phyloP scores from a whole-genome alignment of 2,329 filamentous ascomycete species.

The Ilyonectria mors-panacis region DNA sequence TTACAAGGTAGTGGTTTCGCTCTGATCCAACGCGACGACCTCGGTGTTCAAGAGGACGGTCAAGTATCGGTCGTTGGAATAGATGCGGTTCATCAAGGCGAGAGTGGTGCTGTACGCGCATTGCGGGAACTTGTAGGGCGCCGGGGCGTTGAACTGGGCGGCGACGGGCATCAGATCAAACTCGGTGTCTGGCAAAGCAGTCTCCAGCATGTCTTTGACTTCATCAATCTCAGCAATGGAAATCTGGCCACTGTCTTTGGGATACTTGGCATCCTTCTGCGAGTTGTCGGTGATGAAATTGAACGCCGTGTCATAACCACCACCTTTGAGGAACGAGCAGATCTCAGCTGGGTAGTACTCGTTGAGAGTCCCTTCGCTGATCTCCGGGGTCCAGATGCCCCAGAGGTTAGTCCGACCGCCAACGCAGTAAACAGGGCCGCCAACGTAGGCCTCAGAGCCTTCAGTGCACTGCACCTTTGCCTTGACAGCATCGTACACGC shows the following conservation, averaged over 20 bases:
- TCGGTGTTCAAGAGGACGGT: conserved; percentile 35
- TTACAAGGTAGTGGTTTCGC: conserved; percentile 2
- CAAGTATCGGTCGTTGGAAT: conserved; percentile 36
- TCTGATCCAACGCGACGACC: conserved; percentile 28
- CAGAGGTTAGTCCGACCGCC: conserved; percentile 36
- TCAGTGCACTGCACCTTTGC: conserved; percentile 37
- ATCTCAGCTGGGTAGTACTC: conserved; percentile 14
- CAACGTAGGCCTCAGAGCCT: conserved; percentile 35
- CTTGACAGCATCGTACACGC: conserved; percentile 38
- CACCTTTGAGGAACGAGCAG: not conserved
- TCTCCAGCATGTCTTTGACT: conserved; percentile 20
- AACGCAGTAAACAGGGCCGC: conserved; percentile 36
- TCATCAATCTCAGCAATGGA: conserved; percentile 13
- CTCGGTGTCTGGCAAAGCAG: not conserved
- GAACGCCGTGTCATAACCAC: conserved; percentile 9
- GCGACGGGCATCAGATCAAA: conserved; percentile 37
- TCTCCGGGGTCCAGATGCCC: conserved; percentile 37
- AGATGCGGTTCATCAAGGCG: conserved; percentile 38
- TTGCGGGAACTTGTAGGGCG: conserved; percentile 36
- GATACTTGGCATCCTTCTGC: conserved; percentile 24
- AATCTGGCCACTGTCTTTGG: conserved; percentile 25
- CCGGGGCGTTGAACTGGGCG: conserved; percentile 35
- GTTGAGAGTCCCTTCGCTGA: conserved; percentile 23
- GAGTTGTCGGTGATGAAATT: conserved; percentile 33
- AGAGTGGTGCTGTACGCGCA: conserved; percentile 39